Percentiles rank a stretch among this genome's conserved stretches.
Conservation (phyloP, 2,329 filamentous ascomycete genomes). For the Ophiocordyceps sinensis region DNA sequence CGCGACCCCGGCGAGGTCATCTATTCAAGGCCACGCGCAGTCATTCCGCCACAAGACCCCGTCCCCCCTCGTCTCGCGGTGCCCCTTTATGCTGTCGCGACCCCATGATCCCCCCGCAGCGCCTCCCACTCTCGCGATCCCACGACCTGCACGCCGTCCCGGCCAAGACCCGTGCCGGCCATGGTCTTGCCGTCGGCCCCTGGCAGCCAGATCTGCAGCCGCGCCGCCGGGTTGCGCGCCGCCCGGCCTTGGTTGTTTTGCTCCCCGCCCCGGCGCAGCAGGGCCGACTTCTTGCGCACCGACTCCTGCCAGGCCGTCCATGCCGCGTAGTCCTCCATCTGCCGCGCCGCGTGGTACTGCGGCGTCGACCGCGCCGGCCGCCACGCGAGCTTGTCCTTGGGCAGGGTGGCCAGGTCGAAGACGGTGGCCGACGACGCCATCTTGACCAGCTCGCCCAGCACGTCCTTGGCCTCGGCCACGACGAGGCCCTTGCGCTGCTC, state of each 20-base stretch:
- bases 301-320: constrained; percentile 45
- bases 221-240: constrained; percentile 26
- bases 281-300: constrained; percentile 37
- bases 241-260: constrained; percentile 9
- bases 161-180: constrained; percentile 14
- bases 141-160: constrained; percentile 32
- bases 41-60: not conserved
- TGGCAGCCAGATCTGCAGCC: constrained; percentile 34
- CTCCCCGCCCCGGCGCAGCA: constrained; percentile 12
- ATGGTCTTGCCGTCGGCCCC: constrained; percentile 29
- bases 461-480: constrained; percentile 46
- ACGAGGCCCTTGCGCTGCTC: constrained; percentile 38
- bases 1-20: too few species aligned
- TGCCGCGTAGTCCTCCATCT: constrained; percentile 49
- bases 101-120: constrained; percentile 28
- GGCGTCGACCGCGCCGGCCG: constrained; percentile 48
- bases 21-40: too few species aligned
- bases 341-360: constrained; percentile 50
- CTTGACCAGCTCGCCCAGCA: constrained; percentile 48
- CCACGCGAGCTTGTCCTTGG: constrained; percentile 50
- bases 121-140: constrained; percentile 41
- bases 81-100: constrained; percentile 12
- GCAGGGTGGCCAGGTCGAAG: constrained; percentile 43
- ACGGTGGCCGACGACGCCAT: constrained; percentile 41
- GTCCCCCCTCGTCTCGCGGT: not conserved